A percentile compares a stretch with the other conserved stretches of the same genome.
Evolutionary conservation across 1,284 basidiomycete genomes (phyloP).

Genomic region (Ceraceosorus guamensis): DNA sequence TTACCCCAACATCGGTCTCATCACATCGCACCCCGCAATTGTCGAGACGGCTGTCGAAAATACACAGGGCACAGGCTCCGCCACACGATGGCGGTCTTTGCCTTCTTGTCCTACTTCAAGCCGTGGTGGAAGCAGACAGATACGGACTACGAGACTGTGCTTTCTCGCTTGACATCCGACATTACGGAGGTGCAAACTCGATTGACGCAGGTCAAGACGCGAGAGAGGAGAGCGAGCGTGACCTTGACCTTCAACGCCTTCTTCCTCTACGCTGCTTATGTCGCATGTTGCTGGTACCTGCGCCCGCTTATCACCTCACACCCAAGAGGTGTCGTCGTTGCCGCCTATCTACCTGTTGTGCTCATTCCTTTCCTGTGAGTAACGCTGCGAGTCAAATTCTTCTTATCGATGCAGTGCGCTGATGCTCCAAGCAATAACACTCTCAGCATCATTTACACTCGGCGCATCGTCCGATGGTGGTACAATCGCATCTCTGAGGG

Average conservation of each 20-base stretch:
- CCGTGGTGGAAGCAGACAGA: constrained; percentile 12
- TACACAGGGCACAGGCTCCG: too few relatives aligned
- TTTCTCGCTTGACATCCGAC: constrained; percentile 52
- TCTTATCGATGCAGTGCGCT: not conserved
- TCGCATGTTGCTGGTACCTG: constrained; percentile 68
- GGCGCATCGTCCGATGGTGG: constrained; percentile 77
- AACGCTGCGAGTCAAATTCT: too few relatives aligned
- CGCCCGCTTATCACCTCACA: not conserved
- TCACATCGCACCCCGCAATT: too few relatives aligned
- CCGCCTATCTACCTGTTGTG: constrained; percentile 5
- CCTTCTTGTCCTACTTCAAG: constrained; percentile 9
- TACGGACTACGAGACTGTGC: constrained; percentile 54
- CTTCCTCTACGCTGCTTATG: constrained; percentile 70
- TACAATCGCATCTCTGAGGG: constrained; percentile 73
- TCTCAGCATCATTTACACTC: constrained; percentile 68
- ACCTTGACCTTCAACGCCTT: constrained; percentile 75
- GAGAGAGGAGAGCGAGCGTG: constrained; percentile 73
- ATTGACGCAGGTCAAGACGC: constrained; percentile 76
- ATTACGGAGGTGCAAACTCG: constrained; percentile 59
- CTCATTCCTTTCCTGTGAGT: not conserved
- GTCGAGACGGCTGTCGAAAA: too few relatives aligned
- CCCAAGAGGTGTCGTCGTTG: not conserved
- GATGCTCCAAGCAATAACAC: not conserved
- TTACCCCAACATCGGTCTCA: too few relatives aligned
- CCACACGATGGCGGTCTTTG: constrained; percentile 3